Evolutionary conservation across 805 yeast species (phyloP), one percentile per base, ranked within the genome.

Genomic region (Saturnispora bothae): DNA sequence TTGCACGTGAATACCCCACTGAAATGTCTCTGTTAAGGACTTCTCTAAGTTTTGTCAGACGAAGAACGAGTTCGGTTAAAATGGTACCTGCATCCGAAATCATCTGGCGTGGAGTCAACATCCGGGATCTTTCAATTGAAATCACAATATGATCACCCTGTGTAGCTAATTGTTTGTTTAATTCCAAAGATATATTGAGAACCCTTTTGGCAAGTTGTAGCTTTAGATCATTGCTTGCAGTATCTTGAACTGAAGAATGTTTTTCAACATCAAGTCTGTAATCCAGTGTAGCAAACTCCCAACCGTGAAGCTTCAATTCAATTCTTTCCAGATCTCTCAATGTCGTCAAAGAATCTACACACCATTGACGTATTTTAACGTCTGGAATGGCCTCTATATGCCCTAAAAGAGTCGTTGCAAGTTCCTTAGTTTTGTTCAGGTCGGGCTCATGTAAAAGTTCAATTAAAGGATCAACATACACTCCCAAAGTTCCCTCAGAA

Each of bases 1-100:
- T 76, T 18, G 85, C 78, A 50, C 75, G 74, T 49, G 78, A 76
- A 52, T 78, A 78, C 10, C 74, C 64, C 9, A 75, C 68, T 2
- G 77, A 68, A 13, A 78, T 59, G 38, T 68, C 64, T 37, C 75
- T 76, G 5, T 68, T 63, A 22, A 77, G 52, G 15, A 64, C 60
- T 43, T 69, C 71, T 44, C 71, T 69, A 34, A 77, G 50, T 47
- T 66, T 68, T 36, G 76, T 63, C 27, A 63, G 63, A 30, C 72
- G 54, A 44, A 69, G 53, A 15, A 60, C 50, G 31, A 68, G 59
- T 41, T 66, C 70, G 4, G 72, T 66, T 33, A 67, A 50, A 21
- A 66, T 59, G 6, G 74, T 69, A 13, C 73, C 77, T 23, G 68
- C 66, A 45, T 75, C 81, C 35, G 69, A 63, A 3, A 75, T 64